Evolutionary conservation across 2,329 filamentous ascomycete species (phyloP), one percentile per base, ranked within the genome.

Genomic region (Hypoxylon sp.): DNA sequence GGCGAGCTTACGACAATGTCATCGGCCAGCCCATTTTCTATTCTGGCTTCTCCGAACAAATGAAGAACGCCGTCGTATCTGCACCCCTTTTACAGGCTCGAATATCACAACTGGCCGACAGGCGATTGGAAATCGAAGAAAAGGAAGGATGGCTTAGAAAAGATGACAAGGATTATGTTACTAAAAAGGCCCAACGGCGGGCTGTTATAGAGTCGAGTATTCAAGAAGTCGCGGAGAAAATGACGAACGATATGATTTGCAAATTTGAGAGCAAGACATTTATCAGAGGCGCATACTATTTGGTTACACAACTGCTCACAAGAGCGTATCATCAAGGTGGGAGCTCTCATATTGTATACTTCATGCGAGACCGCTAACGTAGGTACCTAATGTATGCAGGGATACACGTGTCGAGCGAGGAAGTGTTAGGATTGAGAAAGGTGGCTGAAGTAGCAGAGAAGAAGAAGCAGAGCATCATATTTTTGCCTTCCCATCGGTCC

Each of bases 181-280:
- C 82, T 67, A 84, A 88, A 78, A 84, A 85, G 62, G 81, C 82
- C 3, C 86, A 86, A 69, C 83, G 88, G 61, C 87, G 85, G 59
- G 83, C 82, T 62, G 89, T 92, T 74, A 88, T 98, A 62, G 90
- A 94, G 76, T 84, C 85, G 39, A 91, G 91, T 64, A 83, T 99
- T 50, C 86, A 90, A 60, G 90, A 97, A 76, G 91, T 98, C 3
- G 92, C 93, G 3, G 93, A 96, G 71, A 90, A 91, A 72, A 91
- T 96, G 87, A 93, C 94, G 24, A 94, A 97, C 77, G 89, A 91
- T 70, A 98, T 99, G 96, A 98, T 99, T 69, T 98, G 95, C 87
- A 99, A 99, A 82, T 95, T 98, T 86, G 96, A 99, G 81, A 97
- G 92, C 84, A 97, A 94, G 78, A 84, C 88, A 1, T 98, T 98